These are phyloP conservation scores for Ogataea neopini DNA, from an alignment of 805 yeast species.

Conservation along the genomic window DNA sequence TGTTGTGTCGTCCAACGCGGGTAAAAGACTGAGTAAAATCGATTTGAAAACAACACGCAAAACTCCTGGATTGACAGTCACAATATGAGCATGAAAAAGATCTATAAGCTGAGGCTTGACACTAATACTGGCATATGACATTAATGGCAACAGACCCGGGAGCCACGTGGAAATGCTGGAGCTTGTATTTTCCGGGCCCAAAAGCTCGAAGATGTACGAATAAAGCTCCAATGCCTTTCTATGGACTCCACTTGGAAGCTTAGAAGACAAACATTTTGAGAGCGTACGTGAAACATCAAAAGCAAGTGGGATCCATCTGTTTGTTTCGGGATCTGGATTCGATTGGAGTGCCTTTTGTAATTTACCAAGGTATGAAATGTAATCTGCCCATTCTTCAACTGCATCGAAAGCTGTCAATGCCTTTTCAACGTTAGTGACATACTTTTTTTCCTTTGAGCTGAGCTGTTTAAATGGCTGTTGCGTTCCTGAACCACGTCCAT, in stretches of 20 bases:
- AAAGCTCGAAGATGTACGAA: constrained; percentile 61
- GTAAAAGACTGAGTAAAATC: constrained; percentile 68
- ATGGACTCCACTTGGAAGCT: constrained; percentile 94
- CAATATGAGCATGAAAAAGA: constrained; percentile 55
- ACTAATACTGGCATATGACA: constrained; percentile 85
- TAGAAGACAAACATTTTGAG: constrained; percentile 77
- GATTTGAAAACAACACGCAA: constrained; percentile 66
- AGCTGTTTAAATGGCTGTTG: constrained; percentile 32
- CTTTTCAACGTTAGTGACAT: constrained; percentile 64
- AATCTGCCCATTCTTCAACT: constrained; percentile 97
- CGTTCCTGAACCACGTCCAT: constrained; percentile 15
- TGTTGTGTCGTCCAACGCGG: constrained; percentile 91
- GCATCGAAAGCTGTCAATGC: constrained; percentile 76
- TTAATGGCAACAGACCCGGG: constrained; percentile 87
- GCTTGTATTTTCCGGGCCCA: constrained; percentile 58
- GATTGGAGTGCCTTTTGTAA: constrained; percentile 69
- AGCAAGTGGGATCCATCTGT: constrained; percentile 66
- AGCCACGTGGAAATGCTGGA: constrained; percentile 73
- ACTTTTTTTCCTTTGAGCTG: constrained; percentile 68
- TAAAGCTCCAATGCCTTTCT: constrained; percentile 82
- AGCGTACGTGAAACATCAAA: constrained; percentile 67
- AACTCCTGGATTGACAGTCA: constrained; percentile 48
- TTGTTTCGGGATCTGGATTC: constrained; percentile 41
- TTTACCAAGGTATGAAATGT: constrained; percentile 83
- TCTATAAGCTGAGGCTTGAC: constrained; percentile 78